These are phyloP conservation scores for Blastobotrys muscicola DNA, from an alignment of 805 yeast species.

Conservation along the genomic window DNA sequence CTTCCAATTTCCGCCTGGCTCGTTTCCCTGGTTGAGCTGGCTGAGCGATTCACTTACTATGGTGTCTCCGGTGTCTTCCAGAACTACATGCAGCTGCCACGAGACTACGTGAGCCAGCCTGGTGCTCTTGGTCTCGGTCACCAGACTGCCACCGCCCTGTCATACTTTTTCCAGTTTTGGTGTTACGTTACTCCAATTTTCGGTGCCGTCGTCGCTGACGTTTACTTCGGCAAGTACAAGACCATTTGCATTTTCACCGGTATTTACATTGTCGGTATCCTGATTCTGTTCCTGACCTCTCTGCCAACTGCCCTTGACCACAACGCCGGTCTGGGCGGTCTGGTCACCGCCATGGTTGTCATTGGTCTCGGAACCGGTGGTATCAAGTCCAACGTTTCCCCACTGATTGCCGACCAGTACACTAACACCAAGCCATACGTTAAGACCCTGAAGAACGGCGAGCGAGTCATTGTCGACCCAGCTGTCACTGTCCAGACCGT, in stretches of 20 bases:
- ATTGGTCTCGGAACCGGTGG: conserved; percentile 77
- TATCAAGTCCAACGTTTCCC: conserved; percentile 67
- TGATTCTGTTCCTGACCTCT: conserved; percentile 60
- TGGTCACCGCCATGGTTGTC: conserved; percentile 43
- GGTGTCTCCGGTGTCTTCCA: conserved; percentile 70
- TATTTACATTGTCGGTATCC: conserved; percentile 51
- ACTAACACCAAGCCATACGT: conserved; percentile 53
- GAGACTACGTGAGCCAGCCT: conserved; percentile 26
- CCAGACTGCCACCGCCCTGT: conserved; percentile 59
- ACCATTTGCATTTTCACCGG: conserved; percentile 55
- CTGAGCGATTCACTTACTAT: conserved; percentile 75
- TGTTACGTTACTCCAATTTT: conserved; percentile 71
- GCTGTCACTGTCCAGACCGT: conserved; percentile 62
- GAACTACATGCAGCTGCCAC: conserved; percentile 57
- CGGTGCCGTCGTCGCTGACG: conserved; percentile 70
- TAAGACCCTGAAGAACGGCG: conserved; percentile 49
- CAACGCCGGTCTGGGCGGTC: conserved; percentile 53
- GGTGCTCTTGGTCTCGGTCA: conserved; percentile 54
- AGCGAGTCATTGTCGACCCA: conserved; percentile 60
- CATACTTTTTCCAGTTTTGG: conserved; percentile 73
- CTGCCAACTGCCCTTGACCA: conserved; percentile 44
- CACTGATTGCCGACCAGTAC: conserved; percentile 67
- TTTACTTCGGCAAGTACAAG: conserved; percentile 61
- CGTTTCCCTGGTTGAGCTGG: conserved; percentile 63
- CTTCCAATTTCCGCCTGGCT: conserved; percentile 51